Evolutionary conservation across 495 filamentous ascomycete genomes (phyloP).

Genomic region (Penicillium flavigenum): DNA sequence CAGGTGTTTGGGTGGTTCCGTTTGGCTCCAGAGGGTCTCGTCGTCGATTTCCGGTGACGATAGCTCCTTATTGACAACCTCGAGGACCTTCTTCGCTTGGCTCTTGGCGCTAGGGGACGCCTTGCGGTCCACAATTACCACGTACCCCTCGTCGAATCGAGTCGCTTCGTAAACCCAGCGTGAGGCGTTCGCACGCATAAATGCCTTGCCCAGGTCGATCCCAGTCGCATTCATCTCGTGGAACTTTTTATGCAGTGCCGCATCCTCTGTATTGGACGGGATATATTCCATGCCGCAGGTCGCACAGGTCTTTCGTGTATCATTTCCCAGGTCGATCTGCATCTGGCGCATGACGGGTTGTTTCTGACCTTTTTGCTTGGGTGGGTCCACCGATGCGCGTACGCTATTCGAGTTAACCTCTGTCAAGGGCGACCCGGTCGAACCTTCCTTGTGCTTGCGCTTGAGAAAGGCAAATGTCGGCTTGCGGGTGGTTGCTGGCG

Average conservation of each 20-base stretch:
- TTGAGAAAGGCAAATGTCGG: constrained; percentile 55
- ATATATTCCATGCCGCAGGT: constrained; percentile 72
- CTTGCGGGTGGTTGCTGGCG: constrained; percentile 55
- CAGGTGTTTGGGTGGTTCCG: constrained; percentile 40
- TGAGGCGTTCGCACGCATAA: constrained; percentile 49
- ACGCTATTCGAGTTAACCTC: constrained; percentile 55
- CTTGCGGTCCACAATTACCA: constrained; percentile 58
- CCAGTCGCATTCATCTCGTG: constrained; percentile 66
- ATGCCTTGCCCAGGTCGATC: constrained; percentile 60
- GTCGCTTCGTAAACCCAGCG: constrained; percentile 48
- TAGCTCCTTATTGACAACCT: constrained; percentile 66
- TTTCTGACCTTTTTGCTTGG: constrained; percentile 37
- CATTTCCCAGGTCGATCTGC: constrained; percentile 64
- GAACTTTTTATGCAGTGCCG: constrained; percentile 63
- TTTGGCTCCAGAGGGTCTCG: constrained; percentile 57
- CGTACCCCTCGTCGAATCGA: constrained; percentile 50
- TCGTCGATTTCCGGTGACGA: constrained; percentile 62
- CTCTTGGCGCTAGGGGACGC: constrained; percentile 53
- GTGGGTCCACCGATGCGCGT: constrained; percentile 41
- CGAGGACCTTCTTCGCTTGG: constrained; percentile 60
- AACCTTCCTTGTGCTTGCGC: constrained; percentile 47
- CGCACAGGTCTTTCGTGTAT: constrained; percentile 59
- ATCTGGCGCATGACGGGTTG: constrained; percentile 57
- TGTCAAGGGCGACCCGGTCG: constrained; percentile 43
- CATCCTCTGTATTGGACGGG: constrained; percentile 63